phyloP scores from a whole-genome alignment of 192 early-diverging fungal species.

The Hyaloraphidium curvatum region DNA sequence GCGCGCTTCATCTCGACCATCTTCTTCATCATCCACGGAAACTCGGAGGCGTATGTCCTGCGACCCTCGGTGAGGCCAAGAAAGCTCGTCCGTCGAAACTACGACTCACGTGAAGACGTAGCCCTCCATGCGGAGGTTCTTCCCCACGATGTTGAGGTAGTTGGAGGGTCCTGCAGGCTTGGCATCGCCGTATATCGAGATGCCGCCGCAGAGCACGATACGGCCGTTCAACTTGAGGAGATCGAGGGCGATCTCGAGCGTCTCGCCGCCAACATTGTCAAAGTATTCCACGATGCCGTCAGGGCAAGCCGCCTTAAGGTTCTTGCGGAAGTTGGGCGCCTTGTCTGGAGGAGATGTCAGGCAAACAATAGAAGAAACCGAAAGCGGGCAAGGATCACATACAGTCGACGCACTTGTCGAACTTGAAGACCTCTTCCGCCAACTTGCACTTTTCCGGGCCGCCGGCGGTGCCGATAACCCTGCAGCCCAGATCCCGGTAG shows the following conservation, averaged over 20 bases:
- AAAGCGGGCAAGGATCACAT: too few relatives aligned
- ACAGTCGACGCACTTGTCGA: slow-evolving; percentile 27
- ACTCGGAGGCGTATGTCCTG: too few relatives aligned
- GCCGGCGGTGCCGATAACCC: slow-evolving; percentile 29
- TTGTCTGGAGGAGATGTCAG: too few relatives aligned
- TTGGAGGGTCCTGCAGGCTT: slow-evolving; percentile 19
- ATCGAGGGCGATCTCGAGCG: slow-evolving; percentile 19
- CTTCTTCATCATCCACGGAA: too few relatives aligned
- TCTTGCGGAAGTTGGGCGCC: slow-evolving; percentile 17
- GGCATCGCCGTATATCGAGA: slow-evolving; percentile 23
- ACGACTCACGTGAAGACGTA: too few relatives aligned
- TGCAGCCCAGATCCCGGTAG: slow-evolving; percentile 19
- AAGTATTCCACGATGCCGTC: slow-evolving; percentile 29
- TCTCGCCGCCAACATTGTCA: slow-evolving; percentile 31
- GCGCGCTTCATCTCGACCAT: too few relatives aligned
- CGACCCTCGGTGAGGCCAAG: too few relatives aligned
- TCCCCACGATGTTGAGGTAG: slow-evolving; percentile 22
- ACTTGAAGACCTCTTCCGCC: slow-evolving; percentile 19
- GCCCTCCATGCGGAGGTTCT: too few relatives aligned
- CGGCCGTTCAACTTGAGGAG: slow-evolving; percentile 21
- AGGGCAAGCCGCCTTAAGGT: slow-evolving; percentile 18
- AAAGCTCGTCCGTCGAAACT: too few relatives aligned
- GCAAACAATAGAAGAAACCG: too few relatives aligned
- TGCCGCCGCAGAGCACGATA: slow-evolving; percentile 29
- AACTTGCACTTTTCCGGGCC: slow-evolving; percentile 25